Conservation (phyloP, 257 asterid genomes). For the Solanum piurae region DNA sequence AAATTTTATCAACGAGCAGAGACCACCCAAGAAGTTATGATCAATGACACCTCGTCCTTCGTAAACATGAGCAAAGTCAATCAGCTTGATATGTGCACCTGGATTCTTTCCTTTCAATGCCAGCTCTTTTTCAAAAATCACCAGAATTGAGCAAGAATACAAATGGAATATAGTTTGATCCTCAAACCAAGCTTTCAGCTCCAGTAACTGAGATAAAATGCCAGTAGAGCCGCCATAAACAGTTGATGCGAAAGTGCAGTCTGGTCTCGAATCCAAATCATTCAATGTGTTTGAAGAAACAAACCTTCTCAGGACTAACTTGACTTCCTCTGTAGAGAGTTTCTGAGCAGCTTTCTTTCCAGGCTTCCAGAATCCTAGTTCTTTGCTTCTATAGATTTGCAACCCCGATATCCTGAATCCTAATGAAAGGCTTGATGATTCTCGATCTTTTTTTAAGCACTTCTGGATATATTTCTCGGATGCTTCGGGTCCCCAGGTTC, state of each 20-base stretch:
- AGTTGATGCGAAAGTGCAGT: constrained; percentile 61
- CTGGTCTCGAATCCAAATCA: constrained; percentile 32
- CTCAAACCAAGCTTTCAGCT: constrained; percentile 89
- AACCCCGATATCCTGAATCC: constrained; percentile 83
- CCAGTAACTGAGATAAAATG: constrained; percentile 63
- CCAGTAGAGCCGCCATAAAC: constrained; percentile 80
- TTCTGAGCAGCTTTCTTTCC: constrained; percentile 30
- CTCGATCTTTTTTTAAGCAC: constrained; percentile 67
- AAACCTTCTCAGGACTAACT: constrained; percentile 40
- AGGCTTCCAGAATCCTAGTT: constrained; percentile 58
- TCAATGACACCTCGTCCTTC: constrained; percentile 66
- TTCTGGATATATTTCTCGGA: constrained; percentile 48
- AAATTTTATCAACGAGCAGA: constrained; percentile 76
- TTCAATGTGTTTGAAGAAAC: constrained; percentile 42
- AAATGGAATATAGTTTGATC: constrained; percentile 72
- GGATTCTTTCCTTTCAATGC: constrained; percentile 38
- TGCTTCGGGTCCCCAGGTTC: constrained; percentile 75
- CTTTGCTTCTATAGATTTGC: constrained; percentile 35
- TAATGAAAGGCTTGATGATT: constrained; percentile 38
- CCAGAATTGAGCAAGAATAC: constrained; percentile 59
- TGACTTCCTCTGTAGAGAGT: constrained; percentile 45
- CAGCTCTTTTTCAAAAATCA: constrained; percentile 61
- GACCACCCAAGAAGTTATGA: constrained; percentile 86
- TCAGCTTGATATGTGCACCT: constrained; percentile 50
- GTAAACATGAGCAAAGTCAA: constrained; percentile 80